Percentiles rank a stretch among this genome's conserved stretches.
phyloP scores from a whole-genome alignment of 2,329 filamentous ascomycete species.

The Fusarium miscanthi region DNA sequence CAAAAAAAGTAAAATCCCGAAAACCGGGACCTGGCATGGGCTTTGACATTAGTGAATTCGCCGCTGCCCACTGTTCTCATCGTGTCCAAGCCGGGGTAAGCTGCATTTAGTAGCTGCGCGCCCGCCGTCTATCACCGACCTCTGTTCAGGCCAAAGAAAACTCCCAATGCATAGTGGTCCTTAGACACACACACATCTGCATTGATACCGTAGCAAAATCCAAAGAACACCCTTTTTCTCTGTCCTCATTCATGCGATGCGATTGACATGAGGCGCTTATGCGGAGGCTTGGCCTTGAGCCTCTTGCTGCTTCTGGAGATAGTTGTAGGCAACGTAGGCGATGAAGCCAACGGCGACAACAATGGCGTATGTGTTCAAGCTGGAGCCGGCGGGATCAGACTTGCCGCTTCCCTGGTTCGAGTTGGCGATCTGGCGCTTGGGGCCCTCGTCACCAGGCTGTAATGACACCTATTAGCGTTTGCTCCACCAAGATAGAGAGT shows the following conservation, averaged over 20 bases:
- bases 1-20: constrained; percentile 37
- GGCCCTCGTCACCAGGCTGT: constrained; percentile 81
- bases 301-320: constrained; percentile 71
- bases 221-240: constrained; percentile 15
- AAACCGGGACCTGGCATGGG: constrained; percentile 31
- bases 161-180: constrained; percentile 40
- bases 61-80: constrained; percentile 33
- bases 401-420: constrained; percentile 62
- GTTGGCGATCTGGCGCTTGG: constrained; percentile 63
- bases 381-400: constrained; percentile 65
- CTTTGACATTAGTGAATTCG: constrained; percentile 3
- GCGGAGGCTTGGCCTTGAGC: constrained; percentile 37
- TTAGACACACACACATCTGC: constrained; percentile 29
- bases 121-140: constrained; percentile 41
- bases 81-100: constrained; percentile 37
- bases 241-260: constrained; percentile 22
- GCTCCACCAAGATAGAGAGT: background rate
- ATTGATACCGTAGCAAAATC: constrained; percentile 29
- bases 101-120: constrained; percentile 19
- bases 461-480: constrained; percentile 40
- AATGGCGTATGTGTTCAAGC: constrained; percentile 84
- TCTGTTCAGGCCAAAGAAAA: constrained; percentile 36
- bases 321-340: constrained; percentile 87
- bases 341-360: constrained; percentile 80
- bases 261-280: constrained; percentile 42